Percentiles rank a stretch among this genome's conserved stretches.
These are phyloP conservation scores for Aspergillus saccharolyticus DNA, from an alignment of 495 filamentous ascomycete genomes.

Conservation along the genomic window DNA sequence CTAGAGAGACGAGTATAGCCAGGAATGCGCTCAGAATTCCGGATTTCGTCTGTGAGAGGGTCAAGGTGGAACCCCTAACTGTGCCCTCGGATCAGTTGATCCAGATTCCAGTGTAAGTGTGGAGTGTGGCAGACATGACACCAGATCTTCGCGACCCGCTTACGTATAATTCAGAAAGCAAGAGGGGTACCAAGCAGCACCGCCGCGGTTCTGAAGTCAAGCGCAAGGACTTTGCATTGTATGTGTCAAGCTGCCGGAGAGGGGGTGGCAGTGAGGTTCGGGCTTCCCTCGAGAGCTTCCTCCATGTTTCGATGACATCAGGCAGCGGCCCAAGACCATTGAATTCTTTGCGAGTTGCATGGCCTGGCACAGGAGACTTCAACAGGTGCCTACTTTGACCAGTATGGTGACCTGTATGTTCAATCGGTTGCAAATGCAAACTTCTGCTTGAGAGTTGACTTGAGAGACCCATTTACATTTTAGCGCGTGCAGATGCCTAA, in stretches of 20 bases:
- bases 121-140: background rate
- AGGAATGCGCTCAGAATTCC: constrained; percentile 38
- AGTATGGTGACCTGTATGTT: background rate
- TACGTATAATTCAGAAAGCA: background rate
- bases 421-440: background rate
- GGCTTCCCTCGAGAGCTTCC: background rate
- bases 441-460: background rate
- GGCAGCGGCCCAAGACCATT: background rate
- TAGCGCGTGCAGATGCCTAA: background rate
- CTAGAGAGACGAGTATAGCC: constrained; percentile 33
- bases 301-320: background rate
- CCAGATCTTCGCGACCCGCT: background rate
- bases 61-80: constrained; percentile 37
- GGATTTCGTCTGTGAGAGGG: constrained; percentile 27
- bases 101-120: constrained; percentile 36
- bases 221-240: background rate
- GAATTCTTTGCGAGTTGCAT: background rate
- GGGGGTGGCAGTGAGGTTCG: too few species aligned
- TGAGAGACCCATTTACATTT: background rate
- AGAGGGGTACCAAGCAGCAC: background rate
- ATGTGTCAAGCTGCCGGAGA: background rate
- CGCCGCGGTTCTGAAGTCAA: background rate
- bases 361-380: background rate
- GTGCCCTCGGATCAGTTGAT: constrained; percentile 37
- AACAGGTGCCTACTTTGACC: background rate